Conservation (phyloP, 768 basidiomycete genomes). For the Agrocybe praecox region DNA sequence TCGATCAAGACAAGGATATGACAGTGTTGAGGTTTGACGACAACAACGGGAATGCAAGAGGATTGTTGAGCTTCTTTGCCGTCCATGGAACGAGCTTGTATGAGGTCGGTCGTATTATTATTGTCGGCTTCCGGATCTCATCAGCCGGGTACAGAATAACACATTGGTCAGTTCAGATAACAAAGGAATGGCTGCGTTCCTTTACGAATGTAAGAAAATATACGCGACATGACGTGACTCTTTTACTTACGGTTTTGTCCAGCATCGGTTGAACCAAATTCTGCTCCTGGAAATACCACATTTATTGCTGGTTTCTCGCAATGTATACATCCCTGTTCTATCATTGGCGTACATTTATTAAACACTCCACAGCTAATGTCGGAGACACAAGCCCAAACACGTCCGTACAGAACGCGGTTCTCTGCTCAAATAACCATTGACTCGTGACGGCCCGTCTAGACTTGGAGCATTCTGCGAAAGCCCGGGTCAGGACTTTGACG, state of each 20-base stretch:
- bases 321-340: conserved; percentile 42
- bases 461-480: conserved; percentile 78
- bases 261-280: conserved; percentile 65
- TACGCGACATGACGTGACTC: neutral
- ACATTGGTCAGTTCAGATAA: conserved; percentile 82
- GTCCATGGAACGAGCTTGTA: conserved; percentile 86
- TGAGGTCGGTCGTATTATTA: conserved; percentile 42
- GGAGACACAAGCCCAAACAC: conserved; percentile 83
- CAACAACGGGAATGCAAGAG: conserved; percentile 54
- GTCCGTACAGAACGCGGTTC: conserved; percentile 40
- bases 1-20: conserved; percentile 77
- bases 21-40: conserved; percentile 70
- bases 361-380: conserved; percentile 60
- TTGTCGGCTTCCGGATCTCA: neutral
- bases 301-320: conserved; percentile 81
- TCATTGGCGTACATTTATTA: conserved; percentile 6
- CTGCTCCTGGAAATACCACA: conserved; percentile 67
- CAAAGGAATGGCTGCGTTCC: conserved; percentile 83
- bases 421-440: neutral
- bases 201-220: conserved; percentile 64
- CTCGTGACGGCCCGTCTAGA: conserved; percentile 29
- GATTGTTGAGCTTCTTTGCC: conserved; percentile 74
- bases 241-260: conserved; percentile 2
- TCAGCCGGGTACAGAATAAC: conserved; percentile 58
- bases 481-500: conserved; percentile 69